Evolutionary conservation across 805 yeast species (phyloP), one percentile per base, ranked within the genome.

Genomic region (Scheffersomyces stipitis): DNA sequence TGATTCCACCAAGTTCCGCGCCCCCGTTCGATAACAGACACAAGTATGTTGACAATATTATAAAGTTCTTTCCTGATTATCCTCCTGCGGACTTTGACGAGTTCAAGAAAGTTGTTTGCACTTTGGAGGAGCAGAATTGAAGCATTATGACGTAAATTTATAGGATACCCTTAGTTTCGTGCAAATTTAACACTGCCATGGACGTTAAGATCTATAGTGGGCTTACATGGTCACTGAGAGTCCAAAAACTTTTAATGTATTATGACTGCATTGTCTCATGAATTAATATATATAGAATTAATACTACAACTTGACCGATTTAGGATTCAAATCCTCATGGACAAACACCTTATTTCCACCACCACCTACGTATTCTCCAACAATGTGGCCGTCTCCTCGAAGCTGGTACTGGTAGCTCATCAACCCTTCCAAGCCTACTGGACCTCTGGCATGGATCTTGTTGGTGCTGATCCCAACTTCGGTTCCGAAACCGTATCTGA

Each of bases 401-500:
- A 93, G 66, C 58, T 88, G 93, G 60, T 93, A 93, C 64, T 93
- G 98, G 62, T 93, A 93, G 51, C 95, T 86, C 58, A 91, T 95
- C 48, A 93, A 73, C 1, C 99, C 99, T 58, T 93, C 99, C 22
- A 93, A 73, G 2, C 99, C 99, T 23, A 93, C 98, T 12, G 99
- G 99, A 2, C 99, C 99, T 54, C 99, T 77, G 7, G 99, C 96
- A 59, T 93, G 99, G 44, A 93, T 88, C 62, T 93, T 93, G 58
- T 91, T 90, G 30, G 99, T 93, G 33, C 96, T 84, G 41, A 93
- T 91, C 24, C 99, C 99, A 13, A 93, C 99, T 62, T 93, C 99
- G 4, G 99, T 84, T 36, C 99, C 99, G 58, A 95, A 93, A 0
- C 99, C 99, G 56, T 91, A 93, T 59, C 99, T 78, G 74, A 87